Evolutionary conservation across 2,329 filamentous ascomycete genomes (phyloP).

Genomic region (Gnomoniopsis sp.): DNA sequence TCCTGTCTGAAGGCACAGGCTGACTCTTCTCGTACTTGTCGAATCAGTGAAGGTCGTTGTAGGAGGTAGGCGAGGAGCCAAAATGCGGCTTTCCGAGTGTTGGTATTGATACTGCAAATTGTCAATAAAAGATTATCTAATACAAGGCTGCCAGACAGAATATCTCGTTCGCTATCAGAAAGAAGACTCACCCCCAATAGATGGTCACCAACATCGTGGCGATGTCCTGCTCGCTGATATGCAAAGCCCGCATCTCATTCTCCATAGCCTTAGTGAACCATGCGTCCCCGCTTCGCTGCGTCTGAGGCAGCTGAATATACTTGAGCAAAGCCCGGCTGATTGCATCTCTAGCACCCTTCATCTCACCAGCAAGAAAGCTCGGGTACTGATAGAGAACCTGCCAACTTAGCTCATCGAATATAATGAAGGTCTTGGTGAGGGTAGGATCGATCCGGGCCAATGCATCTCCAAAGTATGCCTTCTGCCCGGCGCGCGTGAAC

Average conservation of each 20-base stretch:
- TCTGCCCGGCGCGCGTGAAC: slow-evolving; percentile 20
- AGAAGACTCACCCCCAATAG: no score
- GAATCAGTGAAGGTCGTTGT: slow-evolving; percentile 7
- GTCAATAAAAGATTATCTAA: no score
- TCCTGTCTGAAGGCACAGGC: slow-evolving; percentile 21
- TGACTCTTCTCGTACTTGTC: slow-evolving; percentile 24
- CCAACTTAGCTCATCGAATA: slow-evolving; percentile 26
- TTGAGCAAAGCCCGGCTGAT: slow-evolving; percentile 14
- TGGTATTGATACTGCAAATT: slow-evolving; percentile 25
- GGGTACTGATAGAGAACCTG: slow-evolving; percentile 28
- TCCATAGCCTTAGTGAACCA: slow-evolving; percentile 24
- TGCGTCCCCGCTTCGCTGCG: slow-evolving; percentile 8
- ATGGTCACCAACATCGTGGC: slow-evolving; percentile 20
- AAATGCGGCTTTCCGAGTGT: slow-evolving; percentile 25
- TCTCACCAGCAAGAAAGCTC: slow-evolving; percentile 19
- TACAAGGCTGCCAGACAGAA: neutral
- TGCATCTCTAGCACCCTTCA: slow-evolving; percentile 15
- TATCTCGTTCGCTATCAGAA: no score
- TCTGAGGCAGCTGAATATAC: slow-evolving; percentile 19
- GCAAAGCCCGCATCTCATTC: slow-evolving; percentile 20
- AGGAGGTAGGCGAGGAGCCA: slow-evolving; percentile 26
- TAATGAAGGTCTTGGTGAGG: slow-evolving; percentile 17
- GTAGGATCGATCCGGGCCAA: slow-evolving; percentile 20
- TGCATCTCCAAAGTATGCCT: slow-evolving; percentile 23
- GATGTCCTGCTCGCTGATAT: slow-evolving; percentile 18